phyloP scores from a whole-genome alignment of 2,329 filamentous ascomycete genomes.

The Leptographium wingfieldii region DNA sequence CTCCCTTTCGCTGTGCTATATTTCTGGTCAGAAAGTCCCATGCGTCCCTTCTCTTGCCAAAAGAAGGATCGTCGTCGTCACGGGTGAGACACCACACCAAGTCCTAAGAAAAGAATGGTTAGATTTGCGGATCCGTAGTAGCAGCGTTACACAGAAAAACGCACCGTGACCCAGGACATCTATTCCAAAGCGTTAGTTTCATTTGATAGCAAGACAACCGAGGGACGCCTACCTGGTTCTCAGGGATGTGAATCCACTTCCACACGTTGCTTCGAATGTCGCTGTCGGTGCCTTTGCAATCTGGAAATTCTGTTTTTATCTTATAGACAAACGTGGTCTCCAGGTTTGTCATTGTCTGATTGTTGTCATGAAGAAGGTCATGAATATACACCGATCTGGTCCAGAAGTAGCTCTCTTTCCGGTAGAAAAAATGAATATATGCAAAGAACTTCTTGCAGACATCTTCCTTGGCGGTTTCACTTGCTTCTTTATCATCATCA shows the following conservation, averaged over 20 bases:
- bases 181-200: background rate
- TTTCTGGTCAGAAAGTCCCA: background rate
- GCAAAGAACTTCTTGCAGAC: background rate
- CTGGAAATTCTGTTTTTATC: background rate
- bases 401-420: background rate
- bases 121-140: background rate
- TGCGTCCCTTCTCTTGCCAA: background rate
- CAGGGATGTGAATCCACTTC: slow-evolving; percentile 3
- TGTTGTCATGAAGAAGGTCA: background rate
- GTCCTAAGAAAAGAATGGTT: background rate
- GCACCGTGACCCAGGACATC: slow-evolving; percentile 1
- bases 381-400: background rate
- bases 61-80: background rate
- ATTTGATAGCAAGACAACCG: background rate
- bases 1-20: background rate
- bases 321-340: background rate
- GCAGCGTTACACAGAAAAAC: background rate
- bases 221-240: background rate
- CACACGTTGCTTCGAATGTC: background rate
- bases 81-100: background rate
- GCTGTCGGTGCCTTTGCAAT: background rate
- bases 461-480: background rate
- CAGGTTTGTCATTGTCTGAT: background rate
- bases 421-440: background rate
- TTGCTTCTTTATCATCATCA: background rate